These are phyloP conservation scores for Fraxinus floribunda DNA, from an alignment of 305 asterid species.

Conservation along the genomic window DNA sequence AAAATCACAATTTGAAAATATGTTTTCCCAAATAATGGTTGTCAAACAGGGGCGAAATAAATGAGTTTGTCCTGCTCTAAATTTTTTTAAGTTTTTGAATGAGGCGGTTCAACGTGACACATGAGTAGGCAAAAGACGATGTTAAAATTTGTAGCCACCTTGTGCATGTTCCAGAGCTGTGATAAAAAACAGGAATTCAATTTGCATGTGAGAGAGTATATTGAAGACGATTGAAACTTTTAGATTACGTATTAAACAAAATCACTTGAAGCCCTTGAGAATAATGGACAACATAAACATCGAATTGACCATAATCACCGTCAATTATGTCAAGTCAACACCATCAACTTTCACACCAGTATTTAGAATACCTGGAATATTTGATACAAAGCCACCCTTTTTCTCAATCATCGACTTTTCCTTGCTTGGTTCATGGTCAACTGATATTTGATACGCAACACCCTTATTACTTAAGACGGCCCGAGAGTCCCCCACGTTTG, in stretches of 20 bases:
- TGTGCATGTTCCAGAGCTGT: neutral
- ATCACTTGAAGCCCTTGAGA: neutral
- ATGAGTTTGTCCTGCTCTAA: neutral
- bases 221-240: neutral
- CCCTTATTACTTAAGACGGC: slow-evolving; percentile 71
- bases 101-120: neutral
- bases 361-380: slow-evolving; percentile 63
- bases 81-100: neutral
- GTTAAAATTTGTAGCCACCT: neutral
- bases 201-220: neutral
- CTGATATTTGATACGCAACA: slow-evolving; percentile 65
- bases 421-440: slow-evolving; percentile 85
- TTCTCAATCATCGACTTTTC: slow-evolving; percentile 74
- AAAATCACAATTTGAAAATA: neutral
- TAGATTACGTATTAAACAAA: neutral
- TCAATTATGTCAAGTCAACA: neutral
- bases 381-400: slow-evolving; percentile 92
- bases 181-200: neutral
- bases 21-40: neutral
- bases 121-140: neutral
- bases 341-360: neutral
- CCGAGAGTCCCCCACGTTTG: slow-evolving; percentile 88
- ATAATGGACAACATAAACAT: neutral
- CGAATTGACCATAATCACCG: neutral
- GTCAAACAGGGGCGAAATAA: neutral